Conservation (phyloP, 1,284 basidiomycete species). For the Apiotrichum sp. region DNA sequence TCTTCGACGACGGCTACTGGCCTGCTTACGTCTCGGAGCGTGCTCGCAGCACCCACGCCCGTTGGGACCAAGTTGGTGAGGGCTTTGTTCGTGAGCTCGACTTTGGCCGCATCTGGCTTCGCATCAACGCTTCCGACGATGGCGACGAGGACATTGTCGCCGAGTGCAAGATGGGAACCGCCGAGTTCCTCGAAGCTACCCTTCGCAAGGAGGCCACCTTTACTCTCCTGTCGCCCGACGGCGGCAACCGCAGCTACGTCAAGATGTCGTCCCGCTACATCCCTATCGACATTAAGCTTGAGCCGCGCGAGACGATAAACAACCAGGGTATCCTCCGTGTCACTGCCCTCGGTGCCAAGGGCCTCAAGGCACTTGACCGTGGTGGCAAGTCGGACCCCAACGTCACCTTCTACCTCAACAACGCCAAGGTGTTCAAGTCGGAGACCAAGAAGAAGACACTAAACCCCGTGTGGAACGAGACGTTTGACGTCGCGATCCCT, state of each 20-base stretch:
- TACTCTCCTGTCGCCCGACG: constrained; percentile 33
- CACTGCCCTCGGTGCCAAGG: constrained; percentile 70
- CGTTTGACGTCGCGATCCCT: constrained; percentile 64
- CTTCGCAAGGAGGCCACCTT: constrained; percentile 48
- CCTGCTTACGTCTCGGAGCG: constrained; percentile 77
- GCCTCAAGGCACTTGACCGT: constrained; percentile 76
- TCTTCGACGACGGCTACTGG: constrained; percentile 93
- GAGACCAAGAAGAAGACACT: constrained; percentile 87
- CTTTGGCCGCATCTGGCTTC: constrained; percentile 79
- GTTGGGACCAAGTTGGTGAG: constrained; percentile 89
- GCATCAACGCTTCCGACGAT: constrained; percentile 76
- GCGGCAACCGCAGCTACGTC: constrained; percentile 53
- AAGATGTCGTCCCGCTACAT: constrained; percentile 76
- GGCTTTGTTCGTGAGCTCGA: constrained; percentile 93
- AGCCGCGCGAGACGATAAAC: constrained; percentile 86
- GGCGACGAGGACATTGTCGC: constrained; percentile 72
- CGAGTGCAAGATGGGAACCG: constrained; percentile 72
- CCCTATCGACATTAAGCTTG: constrained; percentile 80
- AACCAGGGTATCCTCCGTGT: constrained; percentile 84
- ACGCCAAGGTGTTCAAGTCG: constrained; percentile 75
- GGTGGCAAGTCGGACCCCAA: constrained; percentile 72
- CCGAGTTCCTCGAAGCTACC: constrained; percentile 67
- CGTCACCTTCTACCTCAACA: constrained; percentile 78
- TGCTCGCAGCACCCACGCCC: constrained; percentile 65
- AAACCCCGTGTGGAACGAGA: constrained; percentile 76